Conservation (phyloP, 495 filamentous ascomycete species). For the Xylaria cubensis region DNA sequence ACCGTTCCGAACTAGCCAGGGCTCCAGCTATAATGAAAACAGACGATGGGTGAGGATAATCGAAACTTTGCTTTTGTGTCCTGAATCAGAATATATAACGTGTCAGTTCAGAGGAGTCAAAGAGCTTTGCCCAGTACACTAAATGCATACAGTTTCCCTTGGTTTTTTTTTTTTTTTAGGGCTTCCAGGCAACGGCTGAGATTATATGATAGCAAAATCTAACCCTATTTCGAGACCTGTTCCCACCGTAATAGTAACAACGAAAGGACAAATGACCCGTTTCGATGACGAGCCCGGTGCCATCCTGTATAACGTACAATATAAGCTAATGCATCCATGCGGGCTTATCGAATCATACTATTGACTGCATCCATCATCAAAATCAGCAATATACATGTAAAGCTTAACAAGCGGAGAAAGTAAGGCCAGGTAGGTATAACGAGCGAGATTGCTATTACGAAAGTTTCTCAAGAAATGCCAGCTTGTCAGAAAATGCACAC, state of each 20-base stretch:
- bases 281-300: not conserved
- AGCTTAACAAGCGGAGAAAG: not conserved
- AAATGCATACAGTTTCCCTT: not conserved
- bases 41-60: not conserved
- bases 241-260: not conserved
- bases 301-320: not conserved
- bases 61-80: not conserved
- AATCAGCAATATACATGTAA: not conserved
- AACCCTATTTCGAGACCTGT: not conserved
- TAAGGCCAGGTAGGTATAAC: not conserved
- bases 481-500: not conserved
- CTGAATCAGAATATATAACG: not conserved
- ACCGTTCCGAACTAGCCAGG: not conserved
- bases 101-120: not conserved
- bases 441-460: not conserved
- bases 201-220: not conserved
- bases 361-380: constrained; percentile 2
- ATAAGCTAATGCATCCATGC: constrained; percentile 5
- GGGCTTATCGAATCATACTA: constrained; percentile 1
- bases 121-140: not conserved
- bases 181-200: not conserved
- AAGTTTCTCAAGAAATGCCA: not conserved
- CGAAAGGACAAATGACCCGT: not conserved
- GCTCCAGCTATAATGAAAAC: not conserved
- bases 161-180: not conserved